A percentile compares a stretch with the other conserved stretches of the same genome.
Conservation (phyloP, 768 basidiomycete species). For the Auriculariales sp. region DNA sequence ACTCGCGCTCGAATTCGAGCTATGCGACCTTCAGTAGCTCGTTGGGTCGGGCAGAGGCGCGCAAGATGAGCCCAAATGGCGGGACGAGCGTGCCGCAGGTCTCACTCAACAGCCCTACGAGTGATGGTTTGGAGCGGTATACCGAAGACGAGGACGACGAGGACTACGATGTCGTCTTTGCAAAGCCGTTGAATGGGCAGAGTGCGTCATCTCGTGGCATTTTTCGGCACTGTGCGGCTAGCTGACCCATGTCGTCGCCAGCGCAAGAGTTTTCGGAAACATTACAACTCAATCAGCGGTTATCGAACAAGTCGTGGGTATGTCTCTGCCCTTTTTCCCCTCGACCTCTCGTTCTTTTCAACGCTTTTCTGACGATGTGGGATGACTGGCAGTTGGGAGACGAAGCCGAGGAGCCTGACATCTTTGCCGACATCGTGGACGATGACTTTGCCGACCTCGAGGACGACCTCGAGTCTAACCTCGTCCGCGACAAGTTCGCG, state of each 20-base stretch:
- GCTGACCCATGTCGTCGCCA: slow-evolving; percentile 15
- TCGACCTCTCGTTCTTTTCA: background rate
- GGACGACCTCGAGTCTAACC: slow-evolving; percentile 81
- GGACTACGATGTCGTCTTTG: slow-evolving; percentile 93
- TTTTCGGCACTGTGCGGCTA: slow-evolving; percentile 2
- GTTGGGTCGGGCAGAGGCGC: slow-evolving; percentile 17
- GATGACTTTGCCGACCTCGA: slow-evolving; percentile 88
- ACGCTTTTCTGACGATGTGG: slow-evolving; percentile 3
- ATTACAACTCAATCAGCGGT: slow-evolving; percentile 68
- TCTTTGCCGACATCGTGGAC: slow-evolving; percentile 62
- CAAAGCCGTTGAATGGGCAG: slow-evolving; percentile 51
- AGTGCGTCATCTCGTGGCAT: slow-evolving; percentile 16
- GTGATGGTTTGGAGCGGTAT: slow-evolving; percentile 70
- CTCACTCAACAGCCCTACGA: slow-evolving; percentile 43
- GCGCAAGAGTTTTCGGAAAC: slow-evolving; percentile 55
- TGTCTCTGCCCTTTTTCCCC: slow-evolving; percentile 6
- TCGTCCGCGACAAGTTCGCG: slow-evolving; percentile 88
- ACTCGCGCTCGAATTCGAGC: slow-evolving; percentile 43
- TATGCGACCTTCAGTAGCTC: slow-evolving; percentile 14
- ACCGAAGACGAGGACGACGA: slow-evolving; percentile 69
- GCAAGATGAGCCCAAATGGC: slow-evolving; percentile 17
- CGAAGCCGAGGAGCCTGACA: slow-evolving; percentile 46
- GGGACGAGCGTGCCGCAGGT: slow-evolving; percentile 49
- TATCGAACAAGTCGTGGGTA: slow-evolving; percentile 89
- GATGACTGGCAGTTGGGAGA: slow-evolving; percentile 44